Evolutionary conservation across 2,329 filamentous ascomycete species (phyloP), one percentile per base, ranked within the genome.

Genomic region (Fusarium floridanum): DNA sequence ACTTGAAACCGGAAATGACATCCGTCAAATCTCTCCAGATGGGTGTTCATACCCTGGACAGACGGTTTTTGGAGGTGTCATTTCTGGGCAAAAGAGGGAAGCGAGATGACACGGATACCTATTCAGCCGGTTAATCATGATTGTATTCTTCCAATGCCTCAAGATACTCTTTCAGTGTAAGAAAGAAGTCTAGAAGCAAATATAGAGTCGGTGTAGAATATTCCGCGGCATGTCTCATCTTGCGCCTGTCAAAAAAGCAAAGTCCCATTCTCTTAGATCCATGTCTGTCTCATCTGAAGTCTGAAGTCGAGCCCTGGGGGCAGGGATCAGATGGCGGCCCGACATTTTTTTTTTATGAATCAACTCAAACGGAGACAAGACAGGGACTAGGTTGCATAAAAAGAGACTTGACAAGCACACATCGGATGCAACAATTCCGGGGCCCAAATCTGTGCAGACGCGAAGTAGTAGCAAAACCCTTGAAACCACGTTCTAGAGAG

Each of bases 1-100:
- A 66, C 68, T 41, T 73, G 73, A 72, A 62, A 66, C 74, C 72
- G 74, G 67, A 74, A 34, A 71, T 63, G 66, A 60, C 24, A 27
- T 66, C 27, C 27, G 48, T 55, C 27, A 55, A 55, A 55, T 55
- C 48, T 53, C 48, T 55, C 48, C 17, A 55, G 16, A 53, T 12
- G 41, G 60, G 41, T 66, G 37, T 70, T 60, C 36, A 53, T 24
- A 73, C 32, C 50, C 56, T 36, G 62, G 68, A 59, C 60, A 55
- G 43, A 57, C 68, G 67, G 66, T 61, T 74, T 63, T 74, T 66
- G 64, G 55, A 56, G 56, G 60, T 61, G 60, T 61, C 62, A 37
- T 70, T 55, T 64, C 56, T 57, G 62, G 66, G 53, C 45, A 66
- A 34, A 41, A 60, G 59, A 37, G 63, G 65, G 67, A 74, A 69